Evolutionary conservation across 2,329 filamentous ascomycete species (phyloP).

Genomic region (Monosporascus cannonballus): DNA sequence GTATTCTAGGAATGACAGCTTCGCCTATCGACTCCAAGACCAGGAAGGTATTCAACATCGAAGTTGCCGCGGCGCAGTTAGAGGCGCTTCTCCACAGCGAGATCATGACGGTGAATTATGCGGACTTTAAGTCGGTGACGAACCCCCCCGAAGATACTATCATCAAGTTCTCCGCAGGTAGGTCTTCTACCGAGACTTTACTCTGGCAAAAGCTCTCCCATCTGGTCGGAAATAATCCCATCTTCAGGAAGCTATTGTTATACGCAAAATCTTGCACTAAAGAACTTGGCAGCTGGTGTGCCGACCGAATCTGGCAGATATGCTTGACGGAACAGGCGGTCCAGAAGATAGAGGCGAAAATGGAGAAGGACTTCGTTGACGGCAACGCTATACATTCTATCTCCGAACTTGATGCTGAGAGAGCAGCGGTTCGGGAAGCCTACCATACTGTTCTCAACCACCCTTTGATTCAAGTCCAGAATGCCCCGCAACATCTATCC

Average conservation of each 20-base stretch:
- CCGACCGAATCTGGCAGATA: slow-evolving; percentile 74
- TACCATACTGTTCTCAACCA: slow-evolving; percentile 49
- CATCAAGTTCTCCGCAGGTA: slow-evolving; percentile 45
- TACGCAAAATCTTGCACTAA: slow-evolving; percentile 55
- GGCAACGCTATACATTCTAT: slow-evolving; percentile 20
- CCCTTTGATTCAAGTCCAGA: slow-evolving; percentile 31
- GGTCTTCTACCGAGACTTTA: slow-evolving; percentile 51
- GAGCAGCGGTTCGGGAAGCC: slow-evolving; percentile 48
- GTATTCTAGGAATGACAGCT: slow-evolving; percentile 93
- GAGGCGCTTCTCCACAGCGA: slow-evolving; percentile 73
- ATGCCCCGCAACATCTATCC: slow-evolving; percentile 46
- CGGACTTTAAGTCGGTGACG: slow-evolving; percentile 48
- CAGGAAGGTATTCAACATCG: slow-evolving; percentile 44
- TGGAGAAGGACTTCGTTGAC: slow-evolving; percentile 34
- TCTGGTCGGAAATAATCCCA: slow-evolving; percentile 32
- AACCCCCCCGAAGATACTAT: slow-evolving; percentile 54
- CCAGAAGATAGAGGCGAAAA: slow-evolving; percentile 53
- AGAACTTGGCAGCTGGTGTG: slow-evolving; percentile 75
- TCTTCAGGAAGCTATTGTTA: slow-evolving; percentile 51
- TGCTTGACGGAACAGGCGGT: slow-evolving; percentile 58
- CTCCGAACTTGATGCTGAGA: slow-evolving; percentile 15
- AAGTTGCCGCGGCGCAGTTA: slow-evolving; percentile 63
- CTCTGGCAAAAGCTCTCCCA: slow-evolving; percentile 54
- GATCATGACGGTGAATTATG: slow-evolving; percentile 66
- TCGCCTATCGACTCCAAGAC: slow-evolving; percentile 83